Conservation (phyloP, 805 yeast species). For the Monosporozyma unispora region DNA sequence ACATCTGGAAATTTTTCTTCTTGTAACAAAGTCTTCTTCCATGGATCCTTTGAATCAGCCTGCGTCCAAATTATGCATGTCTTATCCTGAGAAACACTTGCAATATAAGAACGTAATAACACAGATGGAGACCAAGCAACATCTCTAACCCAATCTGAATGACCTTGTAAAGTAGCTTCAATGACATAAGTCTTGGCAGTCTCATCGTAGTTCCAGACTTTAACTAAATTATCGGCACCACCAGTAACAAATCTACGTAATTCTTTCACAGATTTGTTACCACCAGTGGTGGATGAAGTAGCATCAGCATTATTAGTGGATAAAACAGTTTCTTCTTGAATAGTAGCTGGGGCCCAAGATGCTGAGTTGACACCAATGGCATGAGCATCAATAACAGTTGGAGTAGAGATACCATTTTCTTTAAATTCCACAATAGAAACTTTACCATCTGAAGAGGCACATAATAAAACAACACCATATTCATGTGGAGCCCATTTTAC, state of each 20-base stretch:
- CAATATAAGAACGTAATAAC: slow-evolving; percentile 78
- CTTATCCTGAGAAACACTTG: slow-evolving; percentile 94
- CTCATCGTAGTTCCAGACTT: slow-evolving; percentile 71
- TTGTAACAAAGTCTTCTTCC: slow-evolving; percentile 74
- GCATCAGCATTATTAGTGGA: slow-evolving; percentile 4
- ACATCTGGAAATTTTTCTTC: slow-evolving; percentile 89
- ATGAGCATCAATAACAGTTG: slow-evolving; percentile 59
- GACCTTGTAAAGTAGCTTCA: slow-evolving; percentile 79
- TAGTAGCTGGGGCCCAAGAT: slow-evolving; percentile 74
- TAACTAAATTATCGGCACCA: slow-evolving; percentile 90
- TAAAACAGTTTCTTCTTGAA: slow-evolving; percentile 25
- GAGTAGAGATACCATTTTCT: slow-evolving; percentile 74
- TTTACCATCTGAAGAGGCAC: slow-evolving; percentile 89
- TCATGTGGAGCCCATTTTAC: slow-evolving; percentile 97
- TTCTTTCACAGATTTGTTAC: slow-evolving; percentile 25
- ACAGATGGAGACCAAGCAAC: slow-evolving; percentile 97
- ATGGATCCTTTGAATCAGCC: slow-evolving; percentile 51
- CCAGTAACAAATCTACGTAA: slow-evolving; percentile 81
- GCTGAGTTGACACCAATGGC: slow-evolving; percentile 91
- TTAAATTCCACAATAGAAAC: slow-evolving; percentile 85
- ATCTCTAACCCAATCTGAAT: slow-evolving; percentile 97
- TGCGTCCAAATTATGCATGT: slow-evolving; percentile 94
- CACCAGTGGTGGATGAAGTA: background rate
- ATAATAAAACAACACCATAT: slow-evolving; percentile 82
- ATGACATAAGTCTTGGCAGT: slow-evolving; percentile 51